Percentiles rank a stretch among this genome's conserved stretches.
These are phyloP conservation scores for Trichoderma lentiforme DNA, from an alignment of 2,329 filamentous ascomycete genomes.

Conservation along the genomic window DNA sequence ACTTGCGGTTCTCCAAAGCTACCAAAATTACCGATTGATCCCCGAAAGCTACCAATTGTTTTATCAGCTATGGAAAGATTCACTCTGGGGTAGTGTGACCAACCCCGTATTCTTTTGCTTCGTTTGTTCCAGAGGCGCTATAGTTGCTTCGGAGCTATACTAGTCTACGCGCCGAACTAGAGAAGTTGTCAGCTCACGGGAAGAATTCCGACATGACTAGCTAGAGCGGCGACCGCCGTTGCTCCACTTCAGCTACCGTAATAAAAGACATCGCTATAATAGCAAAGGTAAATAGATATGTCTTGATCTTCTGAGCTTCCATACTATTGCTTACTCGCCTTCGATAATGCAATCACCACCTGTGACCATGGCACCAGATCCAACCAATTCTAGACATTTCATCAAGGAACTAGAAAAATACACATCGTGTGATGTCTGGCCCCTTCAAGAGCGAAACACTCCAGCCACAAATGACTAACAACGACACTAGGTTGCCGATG, in stretches of 20 bases:
- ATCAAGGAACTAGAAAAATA: neutral
- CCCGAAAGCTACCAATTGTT: neutral
- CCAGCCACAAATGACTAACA: neutral
- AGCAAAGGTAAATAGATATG: neutral
- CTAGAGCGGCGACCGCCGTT: neutral
- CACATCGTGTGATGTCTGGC: neutral
- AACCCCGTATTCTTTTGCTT: neutral
- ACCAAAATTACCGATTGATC: neutral
- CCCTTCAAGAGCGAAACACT: neutral
- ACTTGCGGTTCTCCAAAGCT: neutral
- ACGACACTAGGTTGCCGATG: conserved; percentile 4
- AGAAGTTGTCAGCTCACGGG: neutral
- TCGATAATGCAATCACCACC: neutral
- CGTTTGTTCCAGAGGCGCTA: neutral
- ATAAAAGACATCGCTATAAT: neutral
- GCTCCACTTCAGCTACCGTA: neutral
- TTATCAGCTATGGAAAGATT: neutral
- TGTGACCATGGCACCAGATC: neutral
- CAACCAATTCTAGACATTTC: neutral
- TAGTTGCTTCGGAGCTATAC: neutral
- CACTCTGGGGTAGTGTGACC: neutral
- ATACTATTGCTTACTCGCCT: neutral
- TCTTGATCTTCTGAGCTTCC: neutral
- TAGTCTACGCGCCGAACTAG: neutral
- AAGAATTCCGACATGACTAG: neutral